Conservation (phyloP, 1,139 yeast species). For the Citeromyces hawaiiensis region DNA sequence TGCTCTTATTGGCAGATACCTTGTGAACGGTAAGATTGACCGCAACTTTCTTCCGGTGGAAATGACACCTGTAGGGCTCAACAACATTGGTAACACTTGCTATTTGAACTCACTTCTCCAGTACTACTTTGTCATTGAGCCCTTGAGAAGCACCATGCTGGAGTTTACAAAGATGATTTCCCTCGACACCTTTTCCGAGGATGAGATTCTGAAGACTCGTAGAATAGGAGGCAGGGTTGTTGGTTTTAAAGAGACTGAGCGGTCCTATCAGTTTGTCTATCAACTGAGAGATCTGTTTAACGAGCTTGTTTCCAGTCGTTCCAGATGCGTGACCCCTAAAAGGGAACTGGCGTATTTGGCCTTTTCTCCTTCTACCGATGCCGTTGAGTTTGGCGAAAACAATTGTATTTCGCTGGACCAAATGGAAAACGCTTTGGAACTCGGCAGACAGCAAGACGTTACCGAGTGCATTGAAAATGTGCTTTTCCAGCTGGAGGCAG, state of each 20-base stretch:
- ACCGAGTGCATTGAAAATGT: slow-evolving; percentile 96
- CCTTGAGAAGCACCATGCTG: slow-evolving; percentile 58
- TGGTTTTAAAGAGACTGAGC: slow-evolving; percentile 53
- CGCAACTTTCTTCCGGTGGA: slow-evolving; percentile 45
- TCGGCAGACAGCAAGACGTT: slow-evolving; percentile 93
- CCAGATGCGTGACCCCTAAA: slow-evolving; percentile 65
- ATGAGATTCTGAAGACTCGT: slow-evolving; percentile 22
- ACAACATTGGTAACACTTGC: slow-evolving; percentile 92
- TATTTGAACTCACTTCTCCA: slow-evolving; percentile 83
- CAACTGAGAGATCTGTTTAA: slow-evolving; percentile 56
- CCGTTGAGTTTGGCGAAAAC: slow-evolving; percentile 33
- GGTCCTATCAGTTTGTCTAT: slow-evolving; percentile 72
- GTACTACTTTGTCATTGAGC: slow-evolving; percentile 76
- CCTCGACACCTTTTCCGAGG: slow-evolving; percentile 15
- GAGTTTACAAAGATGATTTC: slow-evolving; percentile 25
- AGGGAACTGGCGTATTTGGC: slow-evolving; percentile 83
- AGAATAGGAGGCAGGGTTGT: slow-evolving; percentile 82
- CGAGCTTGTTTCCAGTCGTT: slow-evolving; percentile 51
- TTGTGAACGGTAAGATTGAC: slow-evolving; percentile 47
- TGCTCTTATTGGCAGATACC: slow-evolving; percentile 35
- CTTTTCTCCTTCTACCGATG: slow-evolving; percentile 61
- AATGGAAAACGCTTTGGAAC: slow-evolving; percentile 58
- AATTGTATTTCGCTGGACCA: slow-evolving; percentile 24
- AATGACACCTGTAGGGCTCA: slow-evolving; percentile 81
- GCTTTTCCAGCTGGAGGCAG: slow-evolving; percentile 86